Base-by-base conservation (phyloP, 805 yeast genomes). In the Kazachstania africana region DNA sequence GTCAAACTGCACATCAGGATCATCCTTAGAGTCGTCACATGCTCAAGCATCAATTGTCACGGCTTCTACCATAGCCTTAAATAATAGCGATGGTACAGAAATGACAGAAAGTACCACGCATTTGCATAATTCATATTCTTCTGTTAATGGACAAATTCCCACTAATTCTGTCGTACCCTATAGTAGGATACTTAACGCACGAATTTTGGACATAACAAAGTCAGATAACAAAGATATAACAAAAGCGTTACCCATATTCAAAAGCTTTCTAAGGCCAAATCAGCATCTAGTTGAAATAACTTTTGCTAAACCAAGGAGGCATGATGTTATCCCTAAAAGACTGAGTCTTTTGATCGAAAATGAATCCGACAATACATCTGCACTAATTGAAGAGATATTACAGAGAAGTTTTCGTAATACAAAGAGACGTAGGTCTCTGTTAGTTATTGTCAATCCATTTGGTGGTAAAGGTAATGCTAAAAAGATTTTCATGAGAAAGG, bases 381-480 rank as follows among this genome's bases (percentile, higher is more conserved):
- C 54, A 28, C 31, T 60, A 12, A 54, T 53, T 1, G 53, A 50
- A 12, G 54, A 49, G 25, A 50, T 69, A 6, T 40, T 62, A 42
- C 37, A 44, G 6, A 47, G 58, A 35, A 57, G 70, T 22, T 71
- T 66, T 43, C 47, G 50, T 5, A 48, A 53, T 19, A 54, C 66
- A 8, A 57, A 55, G 22, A 61, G 66, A 3, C 48, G 49, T 14
- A 62, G 66, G 43, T 57, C 69, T n/a, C 59, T 78, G 2, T 53
- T 83, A 29, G 78, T 84, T 0, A 51, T 88, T 2, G 65, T 88
- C n/a, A 91, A 91, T 48, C 96, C 95, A 8, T 75, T 75, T 44
- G 87, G 95, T 29, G 98, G 98, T 12, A 75, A 75, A 39, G 94
- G 95, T 1, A 64, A 68, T 29, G 95, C 95, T 1, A 48, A 62